Evolutionary conservation across 169 alveolate genomes (phyloP).

Genomic region (Sarcocystis neurona): DNA sequence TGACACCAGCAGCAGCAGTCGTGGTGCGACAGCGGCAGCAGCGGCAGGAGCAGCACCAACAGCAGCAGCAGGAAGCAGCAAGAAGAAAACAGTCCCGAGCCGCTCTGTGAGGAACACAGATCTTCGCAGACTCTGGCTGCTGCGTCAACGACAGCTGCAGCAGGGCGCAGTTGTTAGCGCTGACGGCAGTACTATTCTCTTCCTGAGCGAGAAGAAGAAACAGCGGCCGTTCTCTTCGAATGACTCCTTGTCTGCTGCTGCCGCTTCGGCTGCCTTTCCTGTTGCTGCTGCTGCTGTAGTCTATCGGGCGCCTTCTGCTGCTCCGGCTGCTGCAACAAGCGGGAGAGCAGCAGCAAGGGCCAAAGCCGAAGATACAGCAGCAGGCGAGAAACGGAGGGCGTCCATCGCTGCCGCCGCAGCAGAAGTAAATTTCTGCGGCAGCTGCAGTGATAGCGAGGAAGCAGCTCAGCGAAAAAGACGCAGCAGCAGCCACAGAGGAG

Average conservation of each 20-base stretch:
- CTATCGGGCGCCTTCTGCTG: too few species aligned
- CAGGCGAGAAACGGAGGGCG: background rate
- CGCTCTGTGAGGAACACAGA: background rate
- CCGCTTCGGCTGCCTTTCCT: too few species aligned
- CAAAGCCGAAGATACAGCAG: too few species aligned
- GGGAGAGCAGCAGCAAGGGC: too few species aligned
- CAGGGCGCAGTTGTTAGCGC: slow-evolving; percentile 29
- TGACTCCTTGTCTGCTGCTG: too few species aligned
- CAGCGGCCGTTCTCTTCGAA: background rate
- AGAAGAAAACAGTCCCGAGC: background rate
- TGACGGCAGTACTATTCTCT: slow-evolving; percentile 48
- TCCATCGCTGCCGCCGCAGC: too few species aligned
- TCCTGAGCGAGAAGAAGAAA: slow-evolving; percentile 15
- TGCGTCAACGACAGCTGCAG: slow-evolving; percentile 49
- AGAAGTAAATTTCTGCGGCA: too few species aligned
- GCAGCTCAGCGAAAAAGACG: too few species aligned
- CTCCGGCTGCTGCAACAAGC: too few species aligned
- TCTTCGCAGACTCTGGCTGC: slow-evolving; percentile 6
- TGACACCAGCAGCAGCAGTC: slow-evolving; percentile 42
- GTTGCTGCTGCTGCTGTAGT: too few species aligned
- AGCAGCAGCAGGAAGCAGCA: background rate
- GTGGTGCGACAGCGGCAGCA: background rate
- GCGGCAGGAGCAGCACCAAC: background rate
- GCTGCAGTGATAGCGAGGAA: too few species aligned
- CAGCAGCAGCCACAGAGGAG: too few species aligned